These are phyloP conservation scores for Evernia prunastri DNA, from an alignment of 495 filamentous ascomycete genomes.

Conservation along the genomic window DNA sequence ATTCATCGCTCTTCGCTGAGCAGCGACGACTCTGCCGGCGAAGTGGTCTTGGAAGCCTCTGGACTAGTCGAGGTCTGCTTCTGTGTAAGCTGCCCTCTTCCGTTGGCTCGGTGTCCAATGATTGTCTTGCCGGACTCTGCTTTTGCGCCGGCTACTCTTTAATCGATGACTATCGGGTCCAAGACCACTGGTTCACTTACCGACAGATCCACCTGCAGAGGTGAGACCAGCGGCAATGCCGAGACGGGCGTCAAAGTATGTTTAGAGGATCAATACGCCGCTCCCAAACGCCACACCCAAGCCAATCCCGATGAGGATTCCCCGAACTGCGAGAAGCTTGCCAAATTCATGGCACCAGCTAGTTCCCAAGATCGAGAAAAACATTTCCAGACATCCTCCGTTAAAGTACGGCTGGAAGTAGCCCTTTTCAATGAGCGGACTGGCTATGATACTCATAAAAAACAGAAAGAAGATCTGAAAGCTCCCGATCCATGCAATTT, in stretches of 20 bases:
- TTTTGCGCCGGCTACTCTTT: neutral
- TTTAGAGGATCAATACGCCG: conserved; percentile 32
- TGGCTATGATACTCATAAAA: conserved; percentile 27
- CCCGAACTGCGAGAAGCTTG: conserved; percentile 76
- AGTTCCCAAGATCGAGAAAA: conserved; percentile 63
- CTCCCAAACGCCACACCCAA: conserved; percentile 67
- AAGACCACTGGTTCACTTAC: too few relatives aligned
- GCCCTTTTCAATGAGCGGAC: conserved; percentile 31
- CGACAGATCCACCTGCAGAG: too few relatives aligned
- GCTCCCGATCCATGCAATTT: conserved; percentile 46
- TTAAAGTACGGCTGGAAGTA: conserved; percentile 31
- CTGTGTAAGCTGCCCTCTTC: neutral
- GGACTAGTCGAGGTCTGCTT: neutral
- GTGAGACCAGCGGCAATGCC: neutral
- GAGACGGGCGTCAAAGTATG: neutral
- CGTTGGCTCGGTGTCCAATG: neutral
- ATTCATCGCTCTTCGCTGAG: neutral
- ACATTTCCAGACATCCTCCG: conserved; percentile 48
- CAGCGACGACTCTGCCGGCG: too few relatives aligned
- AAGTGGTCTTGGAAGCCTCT: neutral
- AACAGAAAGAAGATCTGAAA: conserved; percentile 37
- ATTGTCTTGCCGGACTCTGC: neutral
- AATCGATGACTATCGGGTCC: too few relatives aligned
- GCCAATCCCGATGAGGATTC: conserved; percentile 61
- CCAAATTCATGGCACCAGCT: conserved; percentile 57